Percentiles rank a stretch among this genome's conserved stretches.
Evolutionary conservation across 768 basidiomycete genomes (phyloP).

Genomic region (Tephrocybe sp.): DNA sequence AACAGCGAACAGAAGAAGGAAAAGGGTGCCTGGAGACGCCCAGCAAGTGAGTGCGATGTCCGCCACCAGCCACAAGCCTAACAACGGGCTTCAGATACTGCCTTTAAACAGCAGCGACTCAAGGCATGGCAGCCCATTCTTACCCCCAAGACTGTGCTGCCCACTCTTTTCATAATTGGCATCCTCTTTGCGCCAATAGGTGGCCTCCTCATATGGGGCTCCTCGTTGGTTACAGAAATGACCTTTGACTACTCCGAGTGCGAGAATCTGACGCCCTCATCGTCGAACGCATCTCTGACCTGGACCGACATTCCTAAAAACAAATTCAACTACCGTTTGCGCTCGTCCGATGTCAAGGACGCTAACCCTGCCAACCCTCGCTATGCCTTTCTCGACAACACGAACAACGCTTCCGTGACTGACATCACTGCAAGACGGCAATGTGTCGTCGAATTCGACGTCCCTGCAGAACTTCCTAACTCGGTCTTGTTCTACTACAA

Average conservation of each 20-base stretch:
- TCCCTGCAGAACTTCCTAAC: constrained; percentile 72
- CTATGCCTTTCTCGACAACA: constrained; percentile 72
- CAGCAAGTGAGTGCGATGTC: constrained; percentile 63
- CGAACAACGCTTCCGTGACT: constrained; percentile 42
- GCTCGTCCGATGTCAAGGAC: constrained; percentile 51
- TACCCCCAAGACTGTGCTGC: constrained; percentile 95
- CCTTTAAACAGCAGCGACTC: constrained; percentile 98
- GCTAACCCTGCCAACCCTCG: constrained; percentile 54
- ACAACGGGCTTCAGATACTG: constrained; percentile 73
- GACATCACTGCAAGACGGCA: constrained; percentile 44
- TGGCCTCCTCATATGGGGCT: constrained; percentile 90
- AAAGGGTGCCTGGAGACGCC: constrained; percentile 81
- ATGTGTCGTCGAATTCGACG: constrained; percentile 79
- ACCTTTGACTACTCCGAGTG: constrained; percentile 95
- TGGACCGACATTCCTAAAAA: constrained; percentile 61
- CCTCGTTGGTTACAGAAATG: constrained; percentile 80
- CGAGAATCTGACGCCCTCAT: constrained; percentile 56
- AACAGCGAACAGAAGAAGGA: constrained; percentile 67
- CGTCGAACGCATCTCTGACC: constrained; percentile 29
- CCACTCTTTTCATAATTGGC: constrained; percentile 93
- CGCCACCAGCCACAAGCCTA: constrained; percentile 14
- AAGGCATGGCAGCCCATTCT: constrained; percentile 99
- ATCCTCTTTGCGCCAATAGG: constrained; percentile 96
- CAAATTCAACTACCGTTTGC: constrained; percentile 65
- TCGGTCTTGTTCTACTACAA: constrained; percentile 95